Conservation (phyloP, 441 rosid genomes). For the Gossypium gossypioides region DNA sequence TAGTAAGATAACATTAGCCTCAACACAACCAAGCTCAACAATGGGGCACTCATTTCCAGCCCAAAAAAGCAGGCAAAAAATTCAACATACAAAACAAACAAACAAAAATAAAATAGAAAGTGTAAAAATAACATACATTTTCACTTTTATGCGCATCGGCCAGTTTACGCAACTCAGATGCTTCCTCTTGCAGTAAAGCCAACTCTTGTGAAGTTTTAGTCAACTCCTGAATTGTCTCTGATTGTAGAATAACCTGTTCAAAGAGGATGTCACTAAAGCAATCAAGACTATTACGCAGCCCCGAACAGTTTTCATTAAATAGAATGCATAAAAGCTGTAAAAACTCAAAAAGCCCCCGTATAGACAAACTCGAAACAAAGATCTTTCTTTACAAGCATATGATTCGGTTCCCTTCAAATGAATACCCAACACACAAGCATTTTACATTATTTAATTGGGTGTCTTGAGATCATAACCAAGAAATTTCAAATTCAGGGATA, state of each 20-base stretch:
- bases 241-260: constrained; percentile 76
- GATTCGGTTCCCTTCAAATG: neutral
- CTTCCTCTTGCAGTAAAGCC: constrained; percentile 63
- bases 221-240: constrained; percentile 93
- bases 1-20: neutral
- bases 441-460: neutral
- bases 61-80: neutral
- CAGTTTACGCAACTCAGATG: constrained; percentile 56
- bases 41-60: neutral
- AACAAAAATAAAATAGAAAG: neutral
- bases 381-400: neutral
- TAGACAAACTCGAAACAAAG: neutral
- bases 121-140: constrained; percentile 38
- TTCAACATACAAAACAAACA: neutral
- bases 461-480: neutral
- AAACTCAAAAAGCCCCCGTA: neutral
- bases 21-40: neutral
- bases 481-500: neutral
- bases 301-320: neutral
- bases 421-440: neutral
- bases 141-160: constrained; percentile 47
- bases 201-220: constrained; percentile 75
- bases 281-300: neutral
- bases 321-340: neutral
- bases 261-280: constrained; percentile 12